These are phyloP conservation scores for Graphilbum ipis-grandicollis DNA, from an alignment of 2,329 filamentous ascomycete genomes.

Conservation along the genomic window DNA sequence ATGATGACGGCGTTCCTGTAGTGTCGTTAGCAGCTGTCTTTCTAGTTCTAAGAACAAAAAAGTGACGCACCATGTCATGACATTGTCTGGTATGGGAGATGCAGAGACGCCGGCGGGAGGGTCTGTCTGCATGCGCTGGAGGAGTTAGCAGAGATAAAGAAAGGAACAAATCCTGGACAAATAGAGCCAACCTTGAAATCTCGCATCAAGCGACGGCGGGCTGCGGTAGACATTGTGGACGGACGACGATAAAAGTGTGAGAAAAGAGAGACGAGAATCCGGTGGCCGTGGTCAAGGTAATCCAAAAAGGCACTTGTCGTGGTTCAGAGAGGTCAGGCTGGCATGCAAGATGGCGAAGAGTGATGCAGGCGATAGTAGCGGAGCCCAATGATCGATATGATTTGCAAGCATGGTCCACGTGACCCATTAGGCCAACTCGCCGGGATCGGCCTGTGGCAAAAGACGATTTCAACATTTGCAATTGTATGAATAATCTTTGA, in stretches of 20 bases:
- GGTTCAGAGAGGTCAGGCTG: too few species aligned
- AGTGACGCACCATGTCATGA: conserved; percentile 71
- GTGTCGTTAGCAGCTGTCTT: background rate
- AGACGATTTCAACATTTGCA: too few species aligned
- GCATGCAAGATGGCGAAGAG: too few species aligned
- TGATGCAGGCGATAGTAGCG: too few species aligned
- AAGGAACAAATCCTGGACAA: conserved; percentile 8
- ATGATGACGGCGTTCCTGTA: conserved; percentile 95
- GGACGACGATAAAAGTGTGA: too few species aligned
- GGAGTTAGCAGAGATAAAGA: too few species aligned
- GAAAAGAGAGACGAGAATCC: background rate
- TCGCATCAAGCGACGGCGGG: conserved; percentile 90
- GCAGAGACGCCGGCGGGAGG: conserved; percentile 93
- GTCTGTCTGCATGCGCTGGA: conserved; percentile 95
- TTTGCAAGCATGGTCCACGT: too few species aligned
- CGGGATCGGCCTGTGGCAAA: too few species aligned
- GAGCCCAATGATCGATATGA: too few species aligned
- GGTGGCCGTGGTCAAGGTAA: background rate
- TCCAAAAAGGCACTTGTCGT: background rate
- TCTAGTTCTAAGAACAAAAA: too few species aligned
- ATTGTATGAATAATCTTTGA: too few species aligned
- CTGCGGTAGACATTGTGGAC: conserved; percentile 60
- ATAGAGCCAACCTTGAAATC: conserved; percentile 73
- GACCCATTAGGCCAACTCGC: too few species aligned
- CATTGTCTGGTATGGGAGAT: conserved; percentile 87